These are phyloP conservation scores for Lichtheimia hyalospora DNA, from an alignment of 371 early-diverging fungal species.

Conservation along the genomic window DNA sequence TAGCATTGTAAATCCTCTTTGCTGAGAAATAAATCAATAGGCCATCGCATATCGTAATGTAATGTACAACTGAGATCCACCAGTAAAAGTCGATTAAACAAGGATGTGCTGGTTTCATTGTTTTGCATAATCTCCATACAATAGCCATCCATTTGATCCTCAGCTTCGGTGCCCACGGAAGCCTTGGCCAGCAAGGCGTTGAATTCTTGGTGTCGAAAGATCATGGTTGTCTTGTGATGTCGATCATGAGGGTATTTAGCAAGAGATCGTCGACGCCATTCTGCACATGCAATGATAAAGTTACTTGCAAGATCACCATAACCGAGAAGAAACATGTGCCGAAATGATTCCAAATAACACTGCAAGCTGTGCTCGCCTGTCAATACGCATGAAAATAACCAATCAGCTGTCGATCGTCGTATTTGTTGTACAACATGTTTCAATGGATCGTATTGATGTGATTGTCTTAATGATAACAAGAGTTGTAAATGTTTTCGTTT, in stretches of 20 bases:
- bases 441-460: constrained; percentile 12
- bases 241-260: neutral
- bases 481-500: constrained; percentile 40
- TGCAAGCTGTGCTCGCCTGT: constrained; percentile 58
- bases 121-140: constrained; percentile 18
- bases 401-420: constrained; percentile 60
- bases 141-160: constrained; percentile 28
- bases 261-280: constrained; percentile 29
- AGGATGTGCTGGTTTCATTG: neutral
- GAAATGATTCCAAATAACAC: constrained; percentile 61
- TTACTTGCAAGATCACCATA: constrained; percentile 69
- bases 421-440: constrained; percentile 46
- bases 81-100: constrained; percentile 38
- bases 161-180: constrained; percentile 33
- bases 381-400: constrained; percentile 71
- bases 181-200: constrained; percentile 58
- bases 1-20: constrained; percentile 58
- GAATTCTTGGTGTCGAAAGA: constrained; percentile 59
- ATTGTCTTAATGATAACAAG: constrained; percentile 26
- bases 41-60: constrained; percentile 68
- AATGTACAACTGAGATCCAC: constrained; percentile 54
- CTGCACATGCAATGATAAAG: constrained; percentile 60
- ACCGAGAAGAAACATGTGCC: constrained; percentile 65
- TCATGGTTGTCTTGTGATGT: constrained; percentile 1
- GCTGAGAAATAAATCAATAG: constrained; percentile 73